These are phyloP conservation scores for Solanum peruvianum DNA, from an alignment of 257 asterid genomes.

Conservation along the genomic window DNA sequence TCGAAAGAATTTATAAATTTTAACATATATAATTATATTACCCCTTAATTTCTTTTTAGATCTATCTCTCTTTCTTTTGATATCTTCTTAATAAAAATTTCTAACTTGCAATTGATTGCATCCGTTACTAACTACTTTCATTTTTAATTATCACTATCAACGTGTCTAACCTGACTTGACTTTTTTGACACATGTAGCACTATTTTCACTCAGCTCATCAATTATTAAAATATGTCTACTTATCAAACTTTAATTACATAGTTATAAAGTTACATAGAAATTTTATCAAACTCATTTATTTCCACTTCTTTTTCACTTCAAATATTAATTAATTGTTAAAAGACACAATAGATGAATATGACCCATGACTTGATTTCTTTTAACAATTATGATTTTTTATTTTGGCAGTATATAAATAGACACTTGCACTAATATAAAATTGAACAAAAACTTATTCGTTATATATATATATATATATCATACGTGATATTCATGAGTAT, in stretches of 20 bases:
- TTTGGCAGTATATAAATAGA: accelerated
- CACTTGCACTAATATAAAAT: too few species aligned
- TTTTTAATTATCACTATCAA: not conserved
- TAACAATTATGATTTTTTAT: too few species aligned
- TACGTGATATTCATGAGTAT: accelerated
- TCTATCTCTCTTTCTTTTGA: not conserved
- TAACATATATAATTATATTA: too few species aligned
- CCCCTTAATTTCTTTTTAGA: too few species aligned
- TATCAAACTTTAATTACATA: not conserved
- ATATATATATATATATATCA: too few species aligned
- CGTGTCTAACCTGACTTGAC: not conserved
- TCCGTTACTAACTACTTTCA: too few species aligned
- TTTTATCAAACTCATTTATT: not conserved
- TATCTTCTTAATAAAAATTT: not conserved
- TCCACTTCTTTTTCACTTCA: not conserved
- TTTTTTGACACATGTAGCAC: not conserved
- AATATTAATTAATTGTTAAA: not conserved
- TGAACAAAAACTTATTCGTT: too few species aligned
- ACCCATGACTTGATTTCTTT: accelerated
- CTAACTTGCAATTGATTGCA: accelerated
- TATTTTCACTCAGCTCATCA: not conserved
- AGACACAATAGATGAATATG: too few species aligned
- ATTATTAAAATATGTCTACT: not conserved
- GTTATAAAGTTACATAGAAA: not conserved
- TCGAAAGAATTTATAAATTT: too few species aligned